Base-by-base conservation (phyloP, 805 yeast genomes). In the Ogataea angusta region DNA sequence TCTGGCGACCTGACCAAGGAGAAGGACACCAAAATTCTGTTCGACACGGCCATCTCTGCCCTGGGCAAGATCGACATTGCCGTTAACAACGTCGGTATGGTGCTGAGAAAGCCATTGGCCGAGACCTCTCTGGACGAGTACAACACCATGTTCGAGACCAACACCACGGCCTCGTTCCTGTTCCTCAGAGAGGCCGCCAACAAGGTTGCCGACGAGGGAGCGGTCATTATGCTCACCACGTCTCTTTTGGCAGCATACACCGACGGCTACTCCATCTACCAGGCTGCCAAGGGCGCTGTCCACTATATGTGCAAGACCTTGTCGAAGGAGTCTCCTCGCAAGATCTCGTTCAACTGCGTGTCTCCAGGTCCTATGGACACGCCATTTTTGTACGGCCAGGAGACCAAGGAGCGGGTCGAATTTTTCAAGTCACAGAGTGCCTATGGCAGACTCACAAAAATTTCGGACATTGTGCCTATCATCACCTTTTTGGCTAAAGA, bases 341-440 rank as follows among this genome's bases (percentile, higher is more conserved):
- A 67, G 17, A 69, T 78, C 44, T 65, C 74, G 10, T 79, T 73
- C 49, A 76, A 75, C 49, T 67, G 72, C 51, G 78, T 78, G 41
- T 80, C 83, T 3, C 83, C 82, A 35, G 83, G 82, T 36, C 82
- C 83, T 40, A 77, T 77, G 82, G 81, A 76, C 52, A 78, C 84
- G 8, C 82, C 82, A 45, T 77, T 78, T 63, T 67, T 81, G 57
- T 78, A 79, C 52, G 76, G 13, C 81, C 76, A 60, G 86, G 80
- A 60, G 65, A 68, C 17, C 80, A 75, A 60, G 85, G 80, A 60
- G 65, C 73, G 73, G 42, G 69, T 80, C 42, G 78, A 63, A 22
- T 80, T 61, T 57, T 77, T 72, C 65, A 79, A 78, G 62, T 62
- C 76, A n/a, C 69, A 63, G 46, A 73, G 73, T 12, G 47, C 72